Evolutionary conservation across 2,329 filamentous ascomycete species (phyloP).

Genomic region (Tolypocladium tundrense): DNA sequence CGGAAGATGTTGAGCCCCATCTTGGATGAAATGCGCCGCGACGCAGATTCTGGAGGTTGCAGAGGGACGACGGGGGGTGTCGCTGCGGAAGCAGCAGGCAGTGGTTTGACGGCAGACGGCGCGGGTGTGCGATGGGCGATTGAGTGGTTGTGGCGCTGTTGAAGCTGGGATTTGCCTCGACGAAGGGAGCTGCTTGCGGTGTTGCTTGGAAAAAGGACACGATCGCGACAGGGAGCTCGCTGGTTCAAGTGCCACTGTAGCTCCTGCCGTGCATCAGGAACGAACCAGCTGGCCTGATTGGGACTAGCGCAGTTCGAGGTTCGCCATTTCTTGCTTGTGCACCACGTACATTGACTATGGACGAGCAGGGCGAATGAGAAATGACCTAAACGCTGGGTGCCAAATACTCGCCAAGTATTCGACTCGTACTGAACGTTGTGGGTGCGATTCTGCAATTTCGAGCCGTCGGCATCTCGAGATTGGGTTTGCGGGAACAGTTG

Average conservation of each 20-base stretch:
- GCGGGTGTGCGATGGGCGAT: not conserved
- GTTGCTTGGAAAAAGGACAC: slow-evolving; percentile 4
- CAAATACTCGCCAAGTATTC: too few species aligned
- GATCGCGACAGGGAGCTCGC: slow-evolving; percentile 3
- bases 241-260: not conserved
- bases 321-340: not conserved
- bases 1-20: slow-evolving; percentile 51
- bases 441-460: not conserved
- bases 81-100: not conserved
- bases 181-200: not conserved
- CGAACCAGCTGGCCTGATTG: not conserved
- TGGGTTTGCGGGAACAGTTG: not conserved
- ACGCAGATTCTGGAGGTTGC: not conserved
- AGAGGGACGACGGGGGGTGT: not conserved
- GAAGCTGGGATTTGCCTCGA: not conserved
- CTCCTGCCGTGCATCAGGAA: not conserved
- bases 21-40: slow-evolving; percentile 3
- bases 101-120: not conserved
- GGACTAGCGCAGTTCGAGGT: not conserved
- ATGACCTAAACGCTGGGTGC: not conserved
- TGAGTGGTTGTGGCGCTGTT: not conserved
- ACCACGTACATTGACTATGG: not conserved
- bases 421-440: not conserved
- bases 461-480: too few species aligned
- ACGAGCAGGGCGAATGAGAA: not conserved